A percentile compares a stretch with the other conserved stretches of the same genome.
These are phyloP conservation scores for Claviceps sp. DNA, from an alignment of 2,329 filamentous ascomycete genomes.

Conservation along the genomic window DNA sequence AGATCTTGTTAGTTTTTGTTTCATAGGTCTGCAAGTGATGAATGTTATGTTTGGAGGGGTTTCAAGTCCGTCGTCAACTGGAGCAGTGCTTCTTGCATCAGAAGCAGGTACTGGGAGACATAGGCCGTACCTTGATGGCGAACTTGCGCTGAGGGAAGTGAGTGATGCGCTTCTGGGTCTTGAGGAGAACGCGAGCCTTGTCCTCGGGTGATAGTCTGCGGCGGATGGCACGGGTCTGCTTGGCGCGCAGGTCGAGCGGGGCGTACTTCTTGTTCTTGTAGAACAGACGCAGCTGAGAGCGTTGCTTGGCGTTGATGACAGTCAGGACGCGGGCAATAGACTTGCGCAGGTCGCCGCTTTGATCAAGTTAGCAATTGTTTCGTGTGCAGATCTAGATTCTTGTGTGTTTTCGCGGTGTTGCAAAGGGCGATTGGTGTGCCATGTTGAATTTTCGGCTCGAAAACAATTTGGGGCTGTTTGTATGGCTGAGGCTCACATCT, in stretches of 20 bases:
- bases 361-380: not conserved
- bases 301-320: conserved; percentile 99
- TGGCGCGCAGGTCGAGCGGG: conserved; percentile 93
- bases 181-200: conserved; percentile 70
- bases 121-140: conserved; percentile 74
- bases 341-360: conserved; percentile 98
- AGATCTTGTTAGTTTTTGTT: too few relatives aligned
- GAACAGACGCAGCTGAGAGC: conserved; percentile 93
- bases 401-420: too few relatives aligned
- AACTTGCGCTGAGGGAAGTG: conserved; percentile 99
- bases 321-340: conserved; percentile 97
- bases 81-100: not conserved
- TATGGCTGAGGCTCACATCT: conserved; percentile 58
- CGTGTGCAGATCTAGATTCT: not conserved
- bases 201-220: conserved; percentile 90
- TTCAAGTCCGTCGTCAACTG: too few relatives aligned
- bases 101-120: not conserved
- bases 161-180: conserved; percentile 88
- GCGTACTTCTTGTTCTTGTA: conserved; percentile 99
- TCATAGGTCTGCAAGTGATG: too few relatives aligned
- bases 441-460: too few relatives aligned
- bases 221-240: conserved; percentile 96
- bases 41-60: too few relatives aligned
- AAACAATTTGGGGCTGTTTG: not conserved
- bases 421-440: too few relatives aligned